These are phyloP conservation scores for Penicillium tannophilum DNA, from an alignment of 495 filamentous ascomycete species.

Conservation along the genomic window DNA sequence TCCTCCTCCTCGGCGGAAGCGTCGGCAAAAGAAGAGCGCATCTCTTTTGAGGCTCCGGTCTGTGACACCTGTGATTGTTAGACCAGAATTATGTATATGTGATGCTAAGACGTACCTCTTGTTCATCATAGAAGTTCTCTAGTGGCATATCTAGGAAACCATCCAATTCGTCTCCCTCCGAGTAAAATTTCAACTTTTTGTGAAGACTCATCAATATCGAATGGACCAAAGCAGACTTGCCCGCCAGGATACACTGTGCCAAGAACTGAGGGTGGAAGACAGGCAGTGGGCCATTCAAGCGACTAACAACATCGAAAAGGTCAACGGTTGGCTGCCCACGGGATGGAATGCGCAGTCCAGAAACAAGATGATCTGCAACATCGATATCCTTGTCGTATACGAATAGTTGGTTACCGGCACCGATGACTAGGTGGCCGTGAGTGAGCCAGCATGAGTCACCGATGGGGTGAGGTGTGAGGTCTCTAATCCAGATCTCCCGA, in stretches of 20 bases:
- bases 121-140: conserved; percentile 67
- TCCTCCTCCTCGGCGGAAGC: conserved; percentile 58
- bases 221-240: conserved; percentile 74
- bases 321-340: conserved; percentile 54
- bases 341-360: conserved; percentile 63
- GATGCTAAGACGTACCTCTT: conserved; percentile 39
- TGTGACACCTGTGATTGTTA: conserved; percentile 41
- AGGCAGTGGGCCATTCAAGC: conserved; percentile 84
- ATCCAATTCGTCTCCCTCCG: conserved; percentile 80
- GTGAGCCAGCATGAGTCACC: conserved; percentile 90
- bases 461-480: conserved; percentile 88
- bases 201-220: conserved; percentile 73
- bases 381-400: conserved; percentile 77
- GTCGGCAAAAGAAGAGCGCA: conserved; percentile 56
- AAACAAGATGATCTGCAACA: conserved; percentile 60
- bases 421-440: conserved; percentile 80
- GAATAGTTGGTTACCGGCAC: conserved; percentile 91
- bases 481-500: conserved; percentile 76
- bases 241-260: conserved; percentile 82
- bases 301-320: conserved; percentile 77
- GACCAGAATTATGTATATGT: conserved; percentile 2
- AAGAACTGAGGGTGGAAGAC: conserved; percentile 94
- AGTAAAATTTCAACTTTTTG: conserved; percentile 78
- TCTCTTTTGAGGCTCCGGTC: conserved; percentile 49
- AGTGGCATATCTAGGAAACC: conserved; percentile 73